Evolutionary conservation across 768 basidiomycete species (phyloP).

Genomic region (Tephrocybe sp.): DNA sequence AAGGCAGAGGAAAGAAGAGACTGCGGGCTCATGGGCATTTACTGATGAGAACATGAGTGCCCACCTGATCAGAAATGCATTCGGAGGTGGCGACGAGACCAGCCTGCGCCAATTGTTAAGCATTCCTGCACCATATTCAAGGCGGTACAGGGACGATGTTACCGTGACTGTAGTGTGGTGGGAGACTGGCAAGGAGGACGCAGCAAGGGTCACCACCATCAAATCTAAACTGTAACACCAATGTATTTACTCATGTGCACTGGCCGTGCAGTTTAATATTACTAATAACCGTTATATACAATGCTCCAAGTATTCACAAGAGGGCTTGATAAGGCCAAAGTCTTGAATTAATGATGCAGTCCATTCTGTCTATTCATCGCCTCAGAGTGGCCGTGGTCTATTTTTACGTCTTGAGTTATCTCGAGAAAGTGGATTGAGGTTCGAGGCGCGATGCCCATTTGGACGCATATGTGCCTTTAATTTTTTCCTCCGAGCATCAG

Average conservation of each 20-base stretch:
- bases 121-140: slow-evolving; percentile 77
- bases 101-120: slow-evolving; percentile 63
- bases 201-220: slow-evolving; percentile 31
- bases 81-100: slow-evolving; percentile 73
- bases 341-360: slow-evolving; percentile 1
- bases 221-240: slow-evolving; percentile 48
- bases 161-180: slow-evolving; percentile 86
- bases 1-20: slow-evolving; percentile 35
- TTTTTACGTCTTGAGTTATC: neutral
- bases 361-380: neutral
- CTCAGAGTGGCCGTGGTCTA: slow-evolving; percentile 17
- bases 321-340: slow-evolving; percentile 4
- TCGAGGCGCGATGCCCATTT: slow-evolving; percentile 8
- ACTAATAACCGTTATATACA: slow-evolving; percentile 14
- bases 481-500: slow-evolving; percentile 8
- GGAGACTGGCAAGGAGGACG: slow-evolving; percentile 61
- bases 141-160: slow-evolving; percentile 80
- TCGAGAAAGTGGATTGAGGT: slow-evolving; percentile 14
- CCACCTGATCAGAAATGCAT: slow-evolving; percentile 88
- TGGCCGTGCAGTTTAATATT: slow-evolving; percentile 5
- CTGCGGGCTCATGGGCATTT: slow-evolving; percentile 68
- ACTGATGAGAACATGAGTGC: slow-evolving; percentile 74
- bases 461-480: neutral
- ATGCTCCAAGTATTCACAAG: slow-evolving; percentile 1
- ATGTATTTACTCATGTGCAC: slow-evolving; percentile 1